Evolutionary conservation across 495 filamentous ascomycete genomes (phyloP), one percentile per base, ranked within the genome.

Genomic region (Neurospora sp.): DNA sequence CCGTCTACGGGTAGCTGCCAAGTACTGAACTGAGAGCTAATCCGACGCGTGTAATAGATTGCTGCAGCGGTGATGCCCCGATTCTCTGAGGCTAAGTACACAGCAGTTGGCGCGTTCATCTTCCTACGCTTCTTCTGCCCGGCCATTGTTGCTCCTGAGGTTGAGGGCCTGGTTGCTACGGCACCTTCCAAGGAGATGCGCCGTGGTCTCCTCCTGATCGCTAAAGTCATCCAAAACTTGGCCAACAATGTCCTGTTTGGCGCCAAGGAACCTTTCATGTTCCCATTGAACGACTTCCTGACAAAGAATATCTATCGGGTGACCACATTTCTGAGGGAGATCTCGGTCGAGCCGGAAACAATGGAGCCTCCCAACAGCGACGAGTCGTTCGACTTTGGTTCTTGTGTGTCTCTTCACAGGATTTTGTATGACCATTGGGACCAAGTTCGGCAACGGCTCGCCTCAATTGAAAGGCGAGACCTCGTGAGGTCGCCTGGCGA

Each of bases 341-440:
- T 91, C 48, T 90, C 88, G 72, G 82, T 84, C 4, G 77, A 82
- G 27, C 85, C 86, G 5, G 74, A 79, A 18, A 75, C 75, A 44
- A 59, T 84, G 4, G 78, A 84, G 31, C 77, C 72, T 35, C 72
- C 72, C 10, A 71, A 76, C 14, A 80, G 82, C 20, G 71, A 73
- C 18, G 89, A 91, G 78, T 85, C 86, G 22, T 91, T 89, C 74
- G 89, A 91, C 75, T 91, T 91, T 79, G 89, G 89, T 27, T 89
- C 88, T 31, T 89, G 87, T 72, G 88, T 91, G 35, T 86, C 88
- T 22, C 78, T 91, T 16, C 89, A 91, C 79, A 82, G 89, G 72
- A 90, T 91, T 73, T 75, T 91, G 37, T 91, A 90, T 74, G 89
- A 91, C 75, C 88, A 91, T 65, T 91, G 89, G 88, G 89, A 91